These are phyloP conservation scores for Boletus sensibilis DNA, from an alignment of 768 basidiomycete species.

Conservation along the genomic window DNA sequence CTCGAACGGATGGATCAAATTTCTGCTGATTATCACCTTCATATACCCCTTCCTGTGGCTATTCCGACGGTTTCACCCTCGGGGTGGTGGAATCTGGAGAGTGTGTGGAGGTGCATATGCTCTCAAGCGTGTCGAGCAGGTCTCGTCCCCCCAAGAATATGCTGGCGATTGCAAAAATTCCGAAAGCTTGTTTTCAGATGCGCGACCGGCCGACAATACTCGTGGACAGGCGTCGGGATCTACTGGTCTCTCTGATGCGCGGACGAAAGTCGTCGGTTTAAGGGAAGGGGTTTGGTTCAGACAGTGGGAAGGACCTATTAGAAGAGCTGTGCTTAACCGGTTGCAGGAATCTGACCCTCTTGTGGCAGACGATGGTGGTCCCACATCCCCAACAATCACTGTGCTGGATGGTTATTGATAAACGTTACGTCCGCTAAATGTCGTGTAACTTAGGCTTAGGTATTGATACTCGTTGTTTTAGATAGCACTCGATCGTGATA, in stretches of 20 bases:
- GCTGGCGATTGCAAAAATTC: not conserved
- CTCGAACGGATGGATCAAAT: conserved; percentile 68
- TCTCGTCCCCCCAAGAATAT: conserved; percentile 10
- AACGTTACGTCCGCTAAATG: no score
- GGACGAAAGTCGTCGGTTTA: conserved; percentile 49
- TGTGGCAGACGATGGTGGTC: conserved; percentile 29
- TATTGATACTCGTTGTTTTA: not conserved
- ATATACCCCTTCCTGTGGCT: conserved; percentile 84
- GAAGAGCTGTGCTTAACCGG: conserved; percentile 50
- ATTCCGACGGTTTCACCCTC: conserved; percentile 63
- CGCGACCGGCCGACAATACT: not conserved
- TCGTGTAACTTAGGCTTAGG: not conserved
- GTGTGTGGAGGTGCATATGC: conserved; percentile 76
- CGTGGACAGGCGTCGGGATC: conserved; percentile 22
- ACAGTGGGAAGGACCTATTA: conserved; percentile 71
- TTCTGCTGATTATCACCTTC: conserved; percentile 64
- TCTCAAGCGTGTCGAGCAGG: conserved; percentile 46
- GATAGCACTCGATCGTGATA: not conserved
- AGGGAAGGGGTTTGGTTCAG: conserved; percentile 80
- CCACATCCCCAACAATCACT: conserved; percentile 7
- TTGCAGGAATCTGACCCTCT: conserved; percentile 38
- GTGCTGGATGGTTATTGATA: conserved; percentile 29
- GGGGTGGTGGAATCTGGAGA: conserved; percentile 73
- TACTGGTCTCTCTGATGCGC: conserved; percentile 28
- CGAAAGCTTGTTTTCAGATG: conserved; percentile 5